phyloP scores from a whole-genome alignment of 805 yeast genomes.

The Huiozyma naganishii region DNA sequence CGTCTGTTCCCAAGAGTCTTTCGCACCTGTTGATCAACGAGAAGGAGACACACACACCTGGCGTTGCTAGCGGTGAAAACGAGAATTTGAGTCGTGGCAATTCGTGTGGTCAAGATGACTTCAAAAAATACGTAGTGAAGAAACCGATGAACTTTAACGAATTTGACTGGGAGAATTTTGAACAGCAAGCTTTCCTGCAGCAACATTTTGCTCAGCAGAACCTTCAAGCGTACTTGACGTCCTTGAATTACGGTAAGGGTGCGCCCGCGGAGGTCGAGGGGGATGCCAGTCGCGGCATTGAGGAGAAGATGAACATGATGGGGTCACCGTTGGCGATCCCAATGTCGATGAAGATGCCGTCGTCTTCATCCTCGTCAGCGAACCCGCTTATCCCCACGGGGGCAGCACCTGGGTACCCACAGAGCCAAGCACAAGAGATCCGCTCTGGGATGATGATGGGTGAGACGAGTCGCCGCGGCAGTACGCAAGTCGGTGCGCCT shows the following conservation, averaged over 20 bases:
- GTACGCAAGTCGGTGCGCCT: neutral
- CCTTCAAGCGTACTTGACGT: constrained; percentile 23
- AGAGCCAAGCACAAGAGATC: neutral
- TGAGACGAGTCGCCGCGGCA: neutral
- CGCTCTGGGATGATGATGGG: neutral
- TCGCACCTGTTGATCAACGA: constrained; percentile 38
- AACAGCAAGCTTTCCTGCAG: constrained; percentile 26
- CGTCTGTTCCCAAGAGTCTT: constrained; percentile 46
- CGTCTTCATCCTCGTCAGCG: neutral
- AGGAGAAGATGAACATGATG: neutral
- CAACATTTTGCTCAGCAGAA: constrained; percentile 28
- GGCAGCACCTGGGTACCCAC: neutral
- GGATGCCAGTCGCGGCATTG: neutral
- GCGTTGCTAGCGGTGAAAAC: neutral
- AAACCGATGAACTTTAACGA: constrained; percentile 25
- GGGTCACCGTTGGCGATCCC: neutral
- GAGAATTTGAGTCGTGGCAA: neutral
- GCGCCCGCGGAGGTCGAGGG: neutral
- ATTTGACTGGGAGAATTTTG: constrained; percentile 28
- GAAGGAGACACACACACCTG: constrained; percentile 17
- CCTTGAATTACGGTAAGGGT: constrained; percentile 10
- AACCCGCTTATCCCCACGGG: neutral
- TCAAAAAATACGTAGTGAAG: constrained; percentile 21
- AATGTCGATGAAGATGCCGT: neutral
- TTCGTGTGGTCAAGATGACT: constrained; percentile 1